Evolutionary conservation across 2,329 filamentous ascomycete species (phyloP).

Genomic region (Apiospora koreana): DNA sequence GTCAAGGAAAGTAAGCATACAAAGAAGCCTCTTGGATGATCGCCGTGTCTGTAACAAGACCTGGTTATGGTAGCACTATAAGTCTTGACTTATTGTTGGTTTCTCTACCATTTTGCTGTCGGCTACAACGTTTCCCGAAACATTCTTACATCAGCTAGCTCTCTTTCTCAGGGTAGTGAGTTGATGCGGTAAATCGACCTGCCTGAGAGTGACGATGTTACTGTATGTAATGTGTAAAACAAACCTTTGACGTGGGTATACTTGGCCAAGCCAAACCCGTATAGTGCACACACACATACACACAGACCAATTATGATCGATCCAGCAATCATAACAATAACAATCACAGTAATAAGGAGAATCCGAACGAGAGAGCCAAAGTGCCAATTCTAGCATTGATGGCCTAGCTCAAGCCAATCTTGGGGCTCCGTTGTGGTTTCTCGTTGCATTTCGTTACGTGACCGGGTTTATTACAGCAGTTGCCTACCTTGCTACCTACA

Average conservation of each 20-base stretch:
- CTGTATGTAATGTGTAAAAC: neutral
- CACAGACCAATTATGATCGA: neutral
- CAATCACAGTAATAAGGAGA: neutral
- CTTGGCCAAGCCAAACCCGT: neutral
- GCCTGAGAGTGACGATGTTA: neutral
- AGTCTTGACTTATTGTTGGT: neutral
- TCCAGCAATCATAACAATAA: neutral
- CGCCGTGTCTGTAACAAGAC: neutral
- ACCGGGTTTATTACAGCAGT: neutral
- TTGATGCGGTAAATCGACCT: neutral
- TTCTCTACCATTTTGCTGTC: neutral
- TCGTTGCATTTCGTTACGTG: neutral
- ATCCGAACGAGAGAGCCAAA: neutral
- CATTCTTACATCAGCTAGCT: neutral
- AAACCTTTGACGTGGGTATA: no score
- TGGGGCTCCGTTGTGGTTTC: neutral
- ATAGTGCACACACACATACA: neutral
- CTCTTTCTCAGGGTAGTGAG: neutral
- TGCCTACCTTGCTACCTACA: no score
- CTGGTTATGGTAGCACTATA: neutral
- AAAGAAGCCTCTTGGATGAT: constrained; percentile 1
- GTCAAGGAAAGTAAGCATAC: neutral
- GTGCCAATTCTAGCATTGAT: neutral
- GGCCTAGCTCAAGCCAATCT: neutral
- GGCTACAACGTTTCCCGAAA: neutral